Base-by-base conservation (phyloP, 2,329 filamentous ascomycete species). In the Xylariales sp. region DNA sequence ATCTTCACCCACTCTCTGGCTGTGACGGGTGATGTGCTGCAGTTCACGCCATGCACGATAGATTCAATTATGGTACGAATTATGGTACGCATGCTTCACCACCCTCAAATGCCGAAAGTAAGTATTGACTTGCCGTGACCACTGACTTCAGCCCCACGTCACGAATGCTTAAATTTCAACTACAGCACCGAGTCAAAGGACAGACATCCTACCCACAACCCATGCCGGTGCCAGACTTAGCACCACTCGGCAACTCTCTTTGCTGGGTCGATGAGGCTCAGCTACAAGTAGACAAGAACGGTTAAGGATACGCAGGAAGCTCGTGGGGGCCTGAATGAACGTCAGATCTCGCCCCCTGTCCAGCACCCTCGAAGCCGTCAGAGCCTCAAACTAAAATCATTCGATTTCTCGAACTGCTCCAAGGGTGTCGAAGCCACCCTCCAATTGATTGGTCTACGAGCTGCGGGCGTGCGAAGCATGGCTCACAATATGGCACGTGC, bases 1-100 rank as follows among this genome's bases (percentile, higher is more conserved):
- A 46, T 40, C 34, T 47, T 31, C 44, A 45, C 34, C 15, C 21
- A 33, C 29, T 31, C 18, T 28, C n/a, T 31, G 16, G 27, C n/a
- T 20, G 11, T 19, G 12, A 19, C 36, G 36, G 36, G 36, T 27
- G 36, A 39, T 39, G 24, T 19, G 24, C 24, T 27, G 24, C 24
- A 27, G 24, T 8, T 8, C 20, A 24, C 15, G 36, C 27, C 12
- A 39, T 34, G 32, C 32, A n/a, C 32, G n/a, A n/a, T n/a, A n/a
- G n/a, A n/a, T n/a, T n/a, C n/a, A n/a, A n/a, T n/a, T n/a, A 19
- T 14, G 32, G 32, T 34, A 19, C 32, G 16, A 18, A n/a, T 27
- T 27, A 8, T 27, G n/a, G 24, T 27, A 8, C 24, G n/a, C 24
- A n/a, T 27, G n/a, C 8, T 27, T 27, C 24, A 8, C 24, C 24